phyloP scores from a whole-genome alignment of 495 filamentous ascomycete species.

The Penicillium turbatum region DNA sequence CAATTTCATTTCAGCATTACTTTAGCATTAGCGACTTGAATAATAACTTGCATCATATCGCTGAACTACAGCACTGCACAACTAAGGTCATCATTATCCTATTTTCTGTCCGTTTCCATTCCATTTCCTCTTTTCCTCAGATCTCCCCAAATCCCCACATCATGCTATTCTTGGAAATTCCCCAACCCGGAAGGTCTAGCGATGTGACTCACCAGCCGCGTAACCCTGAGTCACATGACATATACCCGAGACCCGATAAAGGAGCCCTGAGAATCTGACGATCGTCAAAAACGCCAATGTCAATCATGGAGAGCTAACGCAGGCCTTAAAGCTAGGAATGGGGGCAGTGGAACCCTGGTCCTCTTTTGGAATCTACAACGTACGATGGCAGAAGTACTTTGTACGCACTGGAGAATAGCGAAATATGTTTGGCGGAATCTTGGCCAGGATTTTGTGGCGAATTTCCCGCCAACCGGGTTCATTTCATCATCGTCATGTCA shows the following conservation, averaged over 20 bases:
- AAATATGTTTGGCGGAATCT: neutral
- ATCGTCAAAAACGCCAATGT: neutral
- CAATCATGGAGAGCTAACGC: constrained; percentile 6
- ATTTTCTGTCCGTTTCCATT: too few relatives aligned
- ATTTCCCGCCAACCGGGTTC: neutral
- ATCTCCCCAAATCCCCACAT: constrained; percentile 1
- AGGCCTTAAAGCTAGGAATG: neutral
- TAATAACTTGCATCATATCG: neutral
- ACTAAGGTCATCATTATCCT: too few relatives aligned
- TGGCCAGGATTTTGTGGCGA: constrained; percentile 12
- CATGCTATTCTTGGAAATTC: constrained; percentile 2
- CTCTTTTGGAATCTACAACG: neutral
- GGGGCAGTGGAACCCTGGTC: constrained; percentile 3
- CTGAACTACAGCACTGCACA: too few relatives aligned
- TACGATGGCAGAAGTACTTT: too few relatives aligned
- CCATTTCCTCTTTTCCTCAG: too few relatives aligned
- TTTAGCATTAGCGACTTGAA: neutral
- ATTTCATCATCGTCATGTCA: constrained; percentile 17
- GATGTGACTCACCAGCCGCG: constrained; percentile 14
- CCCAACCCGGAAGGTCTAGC: constrained; percentile 4
- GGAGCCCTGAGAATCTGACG: neutral
- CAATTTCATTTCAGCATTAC: neutral
- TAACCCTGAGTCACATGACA: constrained; percentile 7
- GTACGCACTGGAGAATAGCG: too few relatives aligned
- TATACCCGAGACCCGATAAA: neutral